Percentiles rank a stretch among this genome's conserved stretches.
Evolutionary conservation across 2,329 filamentous ascomycete genomes (phyloP).

Genomic region (Neofusicoccum ribis): DNA sequence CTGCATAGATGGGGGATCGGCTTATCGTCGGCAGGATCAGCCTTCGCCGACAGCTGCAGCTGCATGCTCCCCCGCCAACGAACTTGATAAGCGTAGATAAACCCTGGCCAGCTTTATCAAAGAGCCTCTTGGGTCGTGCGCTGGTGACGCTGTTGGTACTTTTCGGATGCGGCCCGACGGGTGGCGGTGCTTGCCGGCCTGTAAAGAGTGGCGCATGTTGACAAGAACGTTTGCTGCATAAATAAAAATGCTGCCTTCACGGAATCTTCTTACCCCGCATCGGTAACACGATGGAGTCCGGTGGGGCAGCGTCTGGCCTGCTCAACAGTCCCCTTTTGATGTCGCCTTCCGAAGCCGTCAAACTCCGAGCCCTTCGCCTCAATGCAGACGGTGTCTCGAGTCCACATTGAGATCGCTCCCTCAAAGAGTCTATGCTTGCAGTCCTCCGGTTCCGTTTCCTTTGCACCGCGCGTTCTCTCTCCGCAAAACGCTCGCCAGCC

Average conservation of each 20-base stretch:
- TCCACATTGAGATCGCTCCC: too few relatives aligned
- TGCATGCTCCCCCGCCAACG: background rate
- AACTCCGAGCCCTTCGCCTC: background rate
- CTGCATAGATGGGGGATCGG: constrained; percentile 6
- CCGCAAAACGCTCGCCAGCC: constrained; percentile 22
- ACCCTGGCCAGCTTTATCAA: constrained; percentile 9
- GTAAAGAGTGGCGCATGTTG: background rate
- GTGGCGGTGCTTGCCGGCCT: background rate
- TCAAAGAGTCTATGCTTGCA: background rate
- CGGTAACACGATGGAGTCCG: too few relatives aligned
- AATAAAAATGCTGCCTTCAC: too few relatives aligned
- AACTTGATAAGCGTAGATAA: constrained; percentile 13
- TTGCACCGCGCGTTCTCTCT: background rate
- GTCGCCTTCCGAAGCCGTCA: background rate
- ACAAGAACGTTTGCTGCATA: too few relatives aligned
- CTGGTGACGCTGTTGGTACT: background rate
- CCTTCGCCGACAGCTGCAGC: constrained; percentile 6
- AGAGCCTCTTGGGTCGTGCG: background rate
- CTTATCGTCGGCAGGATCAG: constrained; percentile 9
- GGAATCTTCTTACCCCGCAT: too few relatives aligned
- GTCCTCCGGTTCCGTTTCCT: background rate
- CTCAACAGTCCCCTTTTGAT: background rate
- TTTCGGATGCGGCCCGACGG: background rate
- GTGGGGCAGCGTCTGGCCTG: too few relatives aligned
- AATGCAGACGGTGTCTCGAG: too few relatives aligned